Evolutionary conservation across 305 asterid genomes (phyloP).

Genomic region (Stenogyne calaminthoides): DNA sequence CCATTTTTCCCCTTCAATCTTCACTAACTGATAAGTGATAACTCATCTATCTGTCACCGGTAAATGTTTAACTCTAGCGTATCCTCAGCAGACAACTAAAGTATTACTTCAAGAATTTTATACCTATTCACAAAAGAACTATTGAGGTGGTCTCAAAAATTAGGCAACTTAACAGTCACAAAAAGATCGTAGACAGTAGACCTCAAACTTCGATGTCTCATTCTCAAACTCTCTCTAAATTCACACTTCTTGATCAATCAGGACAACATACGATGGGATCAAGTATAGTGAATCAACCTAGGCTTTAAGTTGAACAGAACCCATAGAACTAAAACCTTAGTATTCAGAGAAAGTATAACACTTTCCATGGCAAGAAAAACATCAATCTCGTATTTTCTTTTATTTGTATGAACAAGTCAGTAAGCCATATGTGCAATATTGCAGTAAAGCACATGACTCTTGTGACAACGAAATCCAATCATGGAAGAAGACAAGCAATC

Average conservation of each 20-base stretch:
- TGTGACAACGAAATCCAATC: neutral
- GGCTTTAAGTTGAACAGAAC: neutral
- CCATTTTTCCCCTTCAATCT: neutral
- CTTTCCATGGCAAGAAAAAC: neutral
- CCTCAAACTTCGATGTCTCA: neutral
- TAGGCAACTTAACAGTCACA: neutral
- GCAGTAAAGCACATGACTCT: neutral
- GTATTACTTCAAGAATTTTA: neutral
- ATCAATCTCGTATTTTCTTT: neutral
- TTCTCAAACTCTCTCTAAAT: neutral
- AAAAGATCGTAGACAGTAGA: neutral
- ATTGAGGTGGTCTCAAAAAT: neutral
- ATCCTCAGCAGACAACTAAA: neutral
- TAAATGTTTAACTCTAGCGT: neutral
- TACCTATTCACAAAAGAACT: neutral
- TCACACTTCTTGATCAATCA: neutral
- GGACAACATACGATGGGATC: neutral
- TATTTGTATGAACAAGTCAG: neutral
- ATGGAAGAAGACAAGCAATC: neutral
- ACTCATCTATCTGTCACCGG: neutral
- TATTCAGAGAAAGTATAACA: neutral
- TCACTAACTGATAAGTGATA: neutral
- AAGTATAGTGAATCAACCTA: neutral
- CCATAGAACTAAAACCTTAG: neutral
- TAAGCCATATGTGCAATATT: neutral